Evolutionary conservation across 768 basidiomycete species (phyloP), one percentile per base, ranked within the genome.

Genomic region (Termitomyces bulborhizus): DNA sequence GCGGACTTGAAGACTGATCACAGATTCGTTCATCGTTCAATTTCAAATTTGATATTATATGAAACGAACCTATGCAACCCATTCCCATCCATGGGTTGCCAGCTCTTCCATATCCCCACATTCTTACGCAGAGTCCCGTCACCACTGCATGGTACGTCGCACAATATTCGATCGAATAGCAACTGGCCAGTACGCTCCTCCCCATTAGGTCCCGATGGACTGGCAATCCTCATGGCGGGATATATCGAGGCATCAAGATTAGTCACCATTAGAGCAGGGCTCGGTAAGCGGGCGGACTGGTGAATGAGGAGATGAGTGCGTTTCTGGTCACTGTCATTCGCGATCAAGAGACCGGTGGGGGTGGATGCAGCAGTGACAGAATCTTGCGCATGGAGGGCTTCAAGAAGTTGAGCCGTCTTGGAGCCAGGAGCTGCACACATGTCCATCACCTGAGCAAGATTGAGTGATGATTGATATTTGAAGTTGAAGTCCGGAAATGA

Each of bases 371-470:
- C 73, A 1, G 80, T 83, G 40, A 72, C 71, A 1, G 82, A 82
- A 65, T 87, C 87, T 46, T 86, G 78, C 3, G 90, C 83, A 66
- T 99, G 97, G 2, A 98, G 76, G 1, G 94, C 91, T 75, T 99
- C 97, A 47, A 99, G 83, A 44, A 99, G 79, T 74, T 99, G 97
- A 8, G 94, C 92, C 7, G 96, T 97, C 76, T 99, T 99, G 24
- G 94, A 97, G 5, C 97, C 97, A 0, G 97, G 97, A 1, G 97
- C 96, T 16, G 97, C 97, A 66, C 97, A 99, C 91, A 96, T 93
- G 69, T 99, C 97, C 63, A 98, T 84, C 18, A 92, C 88, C 84
- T 90, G 54, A 13, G 16, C 46, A 53, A 54, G 39, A 54, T n/a
- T 53, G 12, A 43, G 49, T 48, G n/a, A 53, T 12, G 47, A 43